Conservation (phyloP, 495 filamentous ascomycete genomes). For the Extremus antarcticus region DNA sequence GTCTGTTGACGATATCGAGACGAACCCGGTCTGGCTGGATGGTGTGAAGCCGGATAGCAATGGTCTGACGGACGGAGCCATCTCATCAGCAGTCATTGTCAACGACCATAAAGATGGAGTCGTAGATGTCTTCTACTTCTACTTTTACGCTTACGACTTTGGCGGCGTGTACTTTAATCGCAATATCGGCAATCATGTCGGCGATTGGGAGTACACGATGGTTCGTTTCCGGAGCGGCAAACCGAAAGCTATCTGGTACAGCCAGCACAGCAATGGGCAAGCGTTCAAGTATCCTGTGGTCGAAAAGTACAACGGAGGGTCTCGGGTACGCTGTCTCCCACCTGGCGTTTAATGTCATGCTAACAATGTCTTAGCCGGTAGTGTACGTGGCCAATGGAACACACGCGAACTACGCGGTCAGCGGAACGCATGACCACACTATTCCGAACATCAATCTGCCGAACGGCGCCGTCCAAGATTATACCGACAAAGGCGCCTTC, state of each 20-base stretch:
- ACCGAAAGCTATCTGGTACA: constrained; percentile 76
- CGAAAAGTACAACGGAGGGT: constrained; percentile 47
- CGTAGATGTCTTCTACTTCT: constrained; percentile 59
- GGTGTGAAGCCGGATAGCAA: constrained; percentile 34
- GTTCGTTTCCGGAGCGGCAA: constrained; percentile 79
- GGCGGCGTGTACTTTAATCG: constrained; percentile 24
- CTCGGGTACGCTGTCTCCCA: constrained; percentile 40
- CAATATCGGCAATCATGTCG: constrained; percentile 77
- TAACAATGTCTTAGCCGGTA: constrained; percentile 44
- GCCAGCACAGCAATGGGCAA: constrained; percentile 78
- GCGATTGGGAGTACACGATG: constrained; percentile 94
- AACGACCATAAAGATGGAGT: constrained; percentile 43
- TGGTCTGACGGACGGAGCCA: constrained; percentile 38
- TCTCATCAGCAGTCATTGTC: constrained; percentile 43
- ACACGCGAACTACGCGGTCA: constrained; percentile 90
- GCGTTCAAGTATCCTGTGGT: constrained; percentile 78
- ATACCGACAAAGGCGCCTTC: constrained; percentile 79
- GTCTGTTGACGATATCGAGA: constrained; percentile 44
- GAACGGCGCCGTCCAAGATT: constrained; percentile 77
- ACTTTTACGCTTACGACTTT: constrained; percentile 55
- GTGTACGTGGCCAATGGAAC: constrained; percentile 83
- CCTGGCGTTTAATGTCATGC: constrained; percentile 47
- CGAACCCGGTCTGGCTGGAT: constrained; percentile 42
- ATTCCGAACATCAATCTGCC: constrained; percentile 75
- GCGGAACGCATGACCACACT: constrained; percentile 66